These are phyloP conservation scores for Cryptococcus hybrid DNA, from an alignment of 1,284 basidiomycete species.

Conservation along the genomic window DNA sequence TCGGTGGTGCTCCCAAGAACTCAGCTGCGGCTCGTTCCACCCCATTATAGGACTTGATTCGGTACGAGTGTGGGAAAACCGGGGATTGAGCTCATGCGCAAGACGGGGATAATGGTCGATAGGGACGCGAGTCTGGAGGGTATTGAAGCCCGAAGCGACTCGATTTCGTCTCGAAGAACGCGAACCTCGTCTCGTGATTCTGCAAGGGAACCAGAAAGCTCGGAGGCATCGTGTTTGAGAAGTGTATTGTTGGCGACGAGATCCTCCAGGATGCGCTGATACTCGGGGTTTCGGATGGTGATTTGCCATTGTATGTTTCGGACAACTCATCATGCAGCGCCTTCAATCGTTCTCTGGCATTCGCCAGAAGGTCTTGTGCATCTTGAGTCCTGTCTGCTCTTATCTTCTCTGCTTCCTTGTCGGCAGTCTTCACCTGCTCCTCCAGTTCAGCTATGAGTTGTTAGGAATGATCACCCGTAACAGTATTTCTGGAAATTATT, in stretches of 20 bases:
- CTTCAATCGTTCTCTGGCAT: slow-evolving; percentile 67
- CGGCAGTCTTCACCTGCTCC: slow-evolving; percentile 63
- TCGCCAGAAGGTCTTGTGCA: slow-evolving; percentile 68
- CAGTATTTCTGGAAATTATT: not conserved
- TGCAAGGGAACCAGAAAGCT: slow-evolving; percentile 67
- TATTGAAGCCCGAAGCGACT: slow-evolving; percentile 57
- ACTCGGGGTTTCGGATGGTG: slow-evolving; percentile 42
- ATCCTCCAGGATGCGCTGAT: slow-evolving; percentile 65
- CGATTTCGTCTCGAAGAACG: slow-evolving; percentile 66
- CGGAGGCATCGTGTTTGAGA: slow-evolving; percentile 73
- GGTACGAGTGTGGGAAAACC: slow-evolving; percentile 20
- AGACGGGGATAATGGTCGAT: slow-evolving; percentile 21
- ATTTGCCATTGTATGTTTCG: slow-evolving; percentile 31
- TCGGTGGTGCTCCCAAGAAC: slow-evolving; percentile 35
- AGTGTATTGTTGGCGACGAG: slow-evolving; percentile 79
- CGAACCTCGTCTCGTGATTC: slow-evolving; percentile 75
- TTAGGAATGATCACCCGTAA: not conserved
- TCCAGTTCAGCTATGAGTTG: slow-evolving; percentile 64
- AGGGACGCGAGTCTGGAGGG: slow-evolving; percentile 17
- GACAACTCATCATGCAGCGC: slow-evolving; percentile 56
- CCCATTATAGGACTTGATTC: slow-evolving; percentile 27
- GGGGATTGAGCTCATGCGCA: slow-evolving; percentile 29
- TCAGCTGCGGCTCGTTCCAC: slow-evolving; percentile 8
- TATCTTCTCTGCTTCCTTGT: slow-evolving; percentile 63
- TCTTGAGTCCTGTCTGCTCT: slow-evolving; percentile 63